Conservation (phyloP, 805 yeast genomes). For the Candida patagonica region DNA sequence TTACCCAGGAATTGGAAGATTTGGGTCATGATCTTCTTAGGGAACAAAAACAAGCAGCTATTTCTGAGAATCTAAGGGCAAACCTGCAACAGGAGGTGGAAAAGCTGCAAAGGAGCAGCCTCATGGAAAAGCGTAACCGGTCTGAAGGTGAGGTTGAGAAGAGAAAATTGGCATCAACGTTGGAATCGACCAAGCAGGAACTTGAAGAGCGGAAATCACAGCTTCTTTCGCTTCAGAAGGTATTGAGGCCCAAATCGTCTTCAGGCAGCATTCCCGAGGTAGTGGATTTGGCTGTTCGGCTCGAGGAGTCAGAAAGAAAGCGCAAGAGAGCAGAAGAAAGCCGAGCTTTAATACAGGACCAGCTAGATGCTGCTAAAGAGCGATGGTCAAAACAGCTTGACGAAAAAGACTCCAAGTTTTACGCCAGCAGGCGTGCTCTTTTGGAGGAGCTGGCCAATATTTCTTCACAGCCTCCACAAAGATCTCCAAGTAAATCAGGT, state of each 20-base stretch:
- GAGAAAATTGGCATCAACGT: constrained; percentile 15
- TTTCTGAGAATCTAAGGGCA: constrained; percentile 15
- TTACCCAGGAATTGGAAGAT: constrained; percentile 25
- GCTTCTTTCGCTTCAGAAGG: constrained; percentile 15
- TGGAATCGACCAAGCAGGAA: constrained; percentile 14
- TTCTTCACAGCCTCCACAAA: constrained; percentile 9
- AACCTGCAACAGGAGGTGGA: constrained; percentile 16
- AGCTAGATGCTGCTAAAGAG: constrained; percentile 18
- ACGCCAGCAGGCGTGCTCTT: constrained; percentile 16
- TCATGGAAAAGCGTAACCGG: constrained; percentile 17
- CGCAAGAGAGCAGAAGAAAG: constrained; percentile 20
- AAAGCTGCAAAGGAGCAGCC: constrained; percentile 12
- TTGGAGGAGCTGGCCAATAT: constrained; percentile 15
- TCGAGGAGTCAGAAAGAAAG: constrained; percentile 25
- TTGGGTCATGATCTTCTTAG: constrained; percentile 20
- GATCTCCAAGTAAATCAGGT: constrained; percentile 14
- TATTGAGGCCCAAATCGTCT: constrained; percentile 14
- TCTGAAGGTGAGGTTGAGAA: constrained; percentile 19
- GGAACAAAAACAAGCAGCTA: constrained; percentile 17
- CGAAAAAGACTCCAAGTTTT: constrained; percentile 17
- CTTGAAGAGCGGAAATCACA: constrained; percentile 16
- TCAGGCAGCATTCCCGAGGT: constrained; percentile 33
- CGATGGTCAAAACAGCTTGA: constrained; percentile 20
- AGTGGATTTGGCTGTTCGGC: constrained; percentile 21
- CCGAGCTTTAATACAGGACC: constrained; percentile 17